Conservation (phyloP, 192 early-diverging fungal genomes). For the Umbelopsis ramanniana region DNA sequence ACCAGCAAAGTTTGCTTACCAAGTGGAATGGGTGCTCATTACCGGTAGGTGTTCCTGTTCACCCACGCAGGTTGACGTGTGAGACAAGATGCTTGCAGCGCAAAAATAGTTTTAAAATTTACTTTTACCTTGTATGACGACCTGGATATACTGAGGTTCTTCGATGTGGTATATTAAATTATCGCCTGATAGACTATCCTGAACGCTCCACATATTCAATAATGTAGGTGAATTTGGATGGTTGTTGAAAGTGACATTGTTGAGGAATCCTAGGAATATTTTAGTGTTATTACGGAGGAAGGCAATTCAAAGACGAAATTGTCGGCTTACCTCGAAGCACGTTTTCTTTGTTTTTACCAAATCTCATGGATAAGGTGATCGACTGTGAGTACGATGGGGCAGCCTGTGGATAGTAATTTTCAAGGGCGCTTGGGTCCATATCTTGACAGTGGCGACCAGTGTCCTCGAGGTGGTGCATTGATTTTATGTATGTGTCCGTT, state of each 20-base stretch:
- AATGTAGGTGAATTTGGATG: constrained; percentile 61
- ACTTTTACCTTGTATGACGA: constrained; percentile 63
- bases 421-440: constrained; percentile 15
- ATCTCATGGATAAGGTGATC: constrained; percentile 3
- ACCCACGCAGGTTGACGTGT: neutral
- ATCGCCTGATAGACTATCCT: constrained; percentile 53
- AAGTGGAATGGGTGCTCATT: constrained; percentile 69
- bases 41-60: constrained; percentile 6
- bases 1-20: neutral
- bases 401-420: constrained; percentile 11
- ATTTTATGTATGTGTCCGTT: neutral
- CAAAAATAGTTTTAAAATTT: constrained; percentile 36
- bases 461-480: neutral
- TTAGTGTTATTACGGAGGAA: neutral
- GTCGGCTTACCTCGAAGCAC: neutral
- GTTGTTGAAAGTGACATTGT: constrained; percentile 69
- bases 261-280: constrained; percentile 60
- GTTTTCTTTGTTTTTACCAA: constrained; percentile 15
- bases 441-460: constrained; percentile 17
- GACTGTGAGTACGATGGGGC: neutral
- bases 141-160: constrained; percentile 56
- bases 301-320: no score
- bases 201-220: constrained; percentile 51
- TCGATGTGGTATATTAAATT: constrained; percentile 52
- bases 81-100: constrained; percentile 22